phyloP scores from a whole-genome alignment of 495 filamentous ascomycete genomes.

The Gamarada debralockiae region DNA sequence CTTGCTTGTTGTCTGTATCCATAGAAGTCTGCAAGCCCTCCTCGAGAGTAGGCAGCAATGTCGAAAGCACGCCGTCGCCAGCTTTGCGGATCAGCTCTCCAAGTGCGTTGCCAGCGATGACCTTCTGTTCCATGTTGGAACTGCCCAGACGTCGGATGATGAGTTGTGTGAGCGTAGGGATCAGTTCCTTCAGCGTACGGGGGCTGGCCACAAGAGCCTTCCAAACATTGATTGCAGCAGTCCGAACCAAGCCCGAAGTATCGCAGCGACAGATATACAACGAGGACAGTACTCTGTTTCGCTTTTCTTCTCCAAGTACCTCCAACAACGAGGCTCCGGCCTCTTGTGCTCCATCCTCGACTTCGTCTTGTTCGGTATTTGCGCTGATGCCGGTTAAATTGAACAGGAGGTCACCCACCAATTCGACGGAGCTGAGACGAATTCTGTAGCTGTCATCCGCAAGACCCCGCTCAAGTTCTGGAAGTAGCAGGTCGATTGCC shows the following conservation, averaged over 20 bases:
- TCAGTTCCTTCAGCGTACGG: conserved; percentile 87
- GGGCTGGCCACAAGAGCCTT: conserved; percentile 94
- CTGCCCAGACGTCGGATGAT: conserved; percentile 92
- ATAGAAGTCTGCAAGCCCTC: conserved; percentile 84
- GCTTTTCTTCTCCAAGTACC: conserved; percentile 88
- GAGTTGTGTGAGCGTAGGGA: conserved; percentile 89
- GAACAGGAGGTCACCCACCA: conserved; percentile 95
- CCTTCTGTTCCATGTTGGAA: conserved; percentile 96
- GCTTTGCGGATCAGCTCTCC: conserved; percentile 96
- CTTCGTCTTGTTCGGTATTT: conserved; percentile 75
- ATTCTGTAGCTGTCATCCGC: conserved; percentile 96
- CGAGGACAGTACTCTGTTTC: conserved; percentile 91
- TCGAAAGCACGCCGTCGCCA: conserved; percentile 87
- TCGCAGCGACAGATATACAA: conserved; percentile 97
- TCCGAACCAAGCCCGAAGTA: conserved; percentile 87
- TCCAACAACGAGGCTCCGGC: conserved; percentile 89
- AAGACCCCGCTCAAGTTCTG: conserved; percentile 91
- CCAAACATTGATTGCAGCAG: conserved; percentile 90
- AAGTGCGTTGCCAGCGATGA: conserved; percentile 94
- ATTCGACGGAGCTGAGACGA: conserved; percentile 92
- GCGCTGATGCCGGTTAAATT: conserved; percentile 94
- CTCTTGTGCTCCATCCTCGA: conserved; percentile 74
- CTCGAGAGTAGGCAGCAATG: conserved; percentile 84
- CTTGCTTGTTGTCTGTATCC: conserved; percentile 92
- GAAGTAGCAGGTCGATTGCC: conserved; percentile 88